Evolutionary conservation across 805 yeast genomes (phyloP).

Genomic region (Zygoascus ofunaensis): DNA sequence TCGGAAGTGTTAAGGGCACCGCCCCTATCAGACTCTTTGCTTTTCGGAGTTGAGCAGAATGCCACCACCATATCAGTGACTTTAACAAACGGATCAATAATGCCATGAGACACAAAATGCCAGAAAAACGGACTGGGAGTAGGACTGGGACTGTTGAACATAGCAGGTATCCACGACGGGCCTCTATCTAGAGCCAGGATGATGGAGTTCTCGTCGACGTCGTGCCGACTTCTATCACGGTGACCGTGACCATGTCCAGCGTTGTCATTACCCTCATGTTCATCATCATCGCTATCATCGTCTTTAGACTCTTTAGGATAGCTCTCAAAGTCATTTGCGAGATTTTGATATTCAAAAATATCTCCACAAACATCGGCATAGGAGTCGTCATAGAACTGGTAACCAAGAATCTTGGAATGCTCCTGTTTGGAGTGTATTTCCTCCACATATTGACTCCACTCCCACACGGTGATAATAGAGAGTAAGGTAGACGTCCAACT

Average conservation of each 20-base stretch:
- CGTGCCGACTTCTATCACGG: background rate
- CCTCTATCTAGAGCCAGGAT: background rate
- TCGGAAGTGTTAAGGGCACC: too few relatives aligned
- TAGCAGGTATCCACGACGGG: background rate
- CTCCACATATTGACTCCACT: slow-evolving; percentile 66
- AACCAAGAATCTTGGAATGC: slow-evolving; percentile 63
- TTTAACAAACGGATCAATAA: background rate
- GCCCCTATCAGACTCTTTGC: too few relatives aligned
- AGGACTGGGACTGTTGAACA: background rate
- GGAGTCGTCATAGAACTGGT: slow-evolving; percentile 61
- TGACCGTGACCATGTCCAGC: background rate
- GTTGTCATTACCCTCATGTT: background rate
- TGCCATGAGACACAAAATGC: background rate
- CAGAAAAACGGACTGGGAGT: background rate
- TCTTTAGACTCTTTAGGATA: background rate
- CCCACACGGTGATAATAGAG: slow-evolving; percentile 73
- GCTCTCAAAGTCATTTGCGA: background rate
- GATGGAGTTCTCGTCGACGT: background rate
- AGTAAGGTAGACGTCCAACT: slow-evolving; percentile 63
- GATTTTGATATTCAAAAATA: too few relatives aligned
- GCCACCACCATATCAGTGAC: background rate
- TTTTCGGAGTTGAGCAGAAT: background rate
- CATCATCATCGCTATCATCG: background rate
- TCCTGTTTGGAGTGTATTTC: slow-evolving; percentile 50
- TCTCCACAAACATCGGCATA: background rate